Percentiles rank a stretch among this genome's conserved stretches.
phyloP scores from a whole-genome alignment of 2,329 filamentous ascomycete genomes.

The Fusarium subglutinans region DNA sequence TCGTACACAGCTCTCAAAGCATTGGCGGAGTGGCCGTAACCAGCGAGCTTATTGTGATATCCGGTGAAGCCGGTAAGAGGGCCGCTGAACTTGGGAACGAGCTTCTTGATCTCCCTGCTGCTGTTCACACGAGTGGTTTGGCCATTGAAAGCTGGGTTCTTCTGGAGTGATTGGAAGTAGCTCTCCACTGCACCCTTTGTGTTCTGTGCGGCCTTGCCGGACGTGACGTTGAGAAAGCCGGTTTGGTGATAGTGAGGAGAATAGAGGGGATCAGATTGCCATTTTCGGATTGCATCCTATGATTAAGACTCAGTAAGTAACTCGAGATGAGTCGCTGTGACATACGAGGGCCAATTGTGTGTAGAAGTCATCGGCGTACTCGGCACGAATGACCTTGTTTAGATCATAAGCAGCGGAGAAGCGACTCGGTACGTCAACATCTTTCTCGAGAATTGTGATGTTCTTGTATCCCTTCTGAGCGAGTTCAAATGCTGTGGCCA shows the following conservation, averaged over 20 bases:
- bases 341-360: constrained; percentile 14
- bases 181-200: constrained; percentile 22
- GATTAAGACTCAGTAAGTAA: background rate
- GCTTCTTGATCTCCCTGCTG: constrained; percentile 11
- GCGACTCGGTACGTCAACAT: constrained; percentile 9
- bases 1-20: constrained; percentile 22
- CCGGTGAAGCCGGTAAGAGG: constrained; percentile 15
- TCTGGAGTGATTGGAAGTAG: constrained; percentile 15
- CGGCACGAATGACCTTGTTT: constrained; percentile 27
- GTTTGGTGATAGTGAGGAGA: constrained; percentile 22
- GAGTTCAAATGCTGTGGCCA: constrained; percentile 14
- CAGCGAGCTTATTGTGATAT: constrained; percentile 25
- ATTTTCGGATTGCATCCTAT: constrained; percentile 19
- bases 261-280: constrained; percentile 25
- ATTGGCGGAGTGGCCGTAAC: constrained; percentile 20
- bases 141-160: constrained; percentile 21
- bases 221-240: constrained; percentile 27
- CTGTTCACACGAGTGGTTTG: constrained; percentile 8
- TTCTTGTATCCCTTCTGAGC: constrained; percentile 19
- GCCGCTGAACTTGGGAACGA: constrained; percentile 17
- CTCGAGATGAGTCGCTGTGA: too few species aligned
- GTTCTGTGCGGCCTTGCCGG: constrained; percentile 11
- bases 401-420: constrained; percentile 28
- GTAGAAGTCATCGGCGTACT: constrained; percentile 24
- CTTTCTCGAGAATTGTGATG: constrained; percentile 28